Percentiles rank a stretch among this genome's conserved stretches.
phyloP scores from a whole-genome alignment of 2,329 filamentous ascomycete genomes.

The Colletotrichum incanum region DNA sequence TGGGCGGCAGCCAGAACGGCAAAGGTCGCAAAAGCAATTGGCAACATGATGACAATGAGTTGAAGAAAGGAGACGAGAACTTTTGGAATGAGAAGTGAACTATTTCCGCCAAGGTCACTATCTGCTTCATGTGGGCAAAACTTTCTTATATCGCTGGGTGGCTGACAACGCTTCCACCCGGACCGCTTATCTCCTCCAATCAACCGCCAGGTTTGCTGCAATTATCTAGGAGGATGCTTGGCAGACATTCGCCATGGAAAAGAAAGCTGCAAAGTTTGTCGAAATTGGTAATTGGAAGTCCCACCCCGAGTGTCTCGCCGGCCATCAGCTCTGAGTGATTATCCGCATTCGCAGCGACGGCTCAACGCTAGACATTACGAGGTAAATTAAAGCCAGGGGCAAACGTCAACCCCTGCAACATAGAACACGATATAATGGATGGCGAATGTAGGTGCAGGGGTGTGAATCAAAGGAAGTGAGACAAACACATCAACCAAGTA shows the following conservation, averaged over 20 bases:
- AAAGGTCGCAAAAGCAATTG: neutral
- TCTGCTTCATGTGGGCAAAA: neutral
- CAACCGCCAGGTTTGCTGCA: neutral
- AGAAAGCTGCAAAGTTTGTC: neutral
- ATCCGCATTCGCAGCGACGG: neutral
- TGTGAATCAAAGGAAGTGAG: too few relatives aligned
- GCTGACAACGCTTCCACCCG: neutral
- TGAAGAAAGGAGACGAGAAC: neutral
- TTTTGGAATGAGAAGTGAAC: neutral
- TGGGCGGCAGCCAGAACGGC: neutral
- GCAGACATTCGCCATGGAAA: neutral
- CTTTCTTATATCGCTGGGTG: slow-evolving; percentile 1
- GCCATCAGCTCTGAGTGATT: neutral
- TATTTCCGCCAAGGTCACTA: neutral
- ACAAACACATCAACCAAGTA: neutral
- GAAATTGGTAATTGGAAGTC: neutral
- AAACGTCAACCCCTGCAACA: neutral
- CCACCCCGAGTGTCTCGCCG: neutral
- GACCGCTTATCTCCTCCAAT: slow-evolving; percentile 1
- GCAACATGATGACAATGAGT: neutral
- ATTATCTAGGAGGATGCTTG: neutral
- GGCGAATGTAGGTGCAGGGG: neutral
- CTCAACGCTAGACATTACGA: too few relatives aligned
- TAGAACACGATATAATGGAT: neutral
- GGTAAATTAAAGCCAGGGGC: neutral